A percentile compares a stretch with the other conserved stretches of the same genome.
Conservation (phyloP, 768 basidiomycete species). For the Collybia sp. region DNA sequence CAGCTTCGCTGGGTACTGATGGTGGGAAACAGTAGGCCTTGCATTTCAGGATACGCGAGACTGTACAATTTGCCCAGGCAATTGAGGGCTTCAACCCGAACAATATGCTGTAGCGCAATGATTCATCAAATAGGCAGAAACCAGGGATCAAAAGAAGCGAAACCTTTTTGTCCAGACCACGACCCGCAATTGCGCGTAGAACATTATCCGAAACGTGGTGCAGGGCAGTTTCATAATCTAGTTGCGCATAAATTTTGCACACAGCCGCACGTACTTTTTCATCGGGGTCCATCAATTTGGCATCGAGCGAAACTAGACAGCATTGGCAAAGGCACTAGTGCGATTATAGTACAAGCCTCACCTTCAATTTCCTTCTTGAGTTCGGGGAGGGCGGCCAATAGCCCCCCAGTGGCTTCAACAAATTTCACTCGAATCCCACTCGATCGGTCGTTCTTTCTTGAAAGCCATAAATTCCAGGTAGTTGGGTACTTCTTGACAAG, state of each 20-base stretch:
- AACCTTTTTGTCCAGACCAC: slow-evolving; percentile 87
- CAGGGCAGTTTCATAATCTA: slow-evolving; percentile 89
- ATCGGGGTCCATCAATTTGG: slow-evolving; percentile 82
- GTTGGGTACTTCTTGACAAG: slow-evolving; percentile 75
- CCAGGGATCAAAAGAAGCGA: slow-evolving; percentile 6
- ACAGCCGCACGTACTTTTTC: slow-evolving; percentile 86
- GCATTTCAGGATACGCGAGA: slow-evolving; percentile 90
- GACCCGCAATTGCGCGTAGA: slow-evolving; percentile 59
- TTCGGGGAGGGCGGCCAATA: slow-evolving; percentile 66
- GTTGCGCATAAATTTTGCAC: slow-evolving; percentile 72
- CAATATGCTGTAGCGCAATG: slow-evolving; percentile 38
- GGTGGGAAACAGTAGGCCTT: slow-evolving; percentile 20
- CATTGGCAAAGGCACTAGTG: background rate
- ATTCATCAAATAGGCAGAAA: background rate
- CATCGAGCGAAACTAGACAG: slow-evolving; percentile 45
- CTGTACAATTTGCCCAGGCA: slow-evolving; percentile 75
- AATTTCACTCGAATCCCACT: slow-evolving; percentile 70
- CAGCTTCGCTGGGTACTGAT: background rate
- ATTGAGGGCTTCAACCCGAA: slow-evolving; percentile 73
- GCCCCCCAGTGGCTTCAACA: slow-evolving; percentile 60
- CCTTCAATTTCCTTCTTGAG: slow-evolving; percentile 69
- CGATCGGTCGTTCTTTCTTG: slow-evolving; percentile 72
- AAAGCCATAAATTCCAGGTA: slow-evolving; percentile 84
- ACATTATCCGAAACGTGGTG: slow-evolving; percentile 71
- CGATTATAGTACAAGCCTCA: slow-evolving; percentile 16